Percentiles rank a stretch among this genome's conserved stretches.
phyloP scores from a whole-genome alignment of 768 basidiomycete genomes.

The Tulasnella sp. region DNA sequence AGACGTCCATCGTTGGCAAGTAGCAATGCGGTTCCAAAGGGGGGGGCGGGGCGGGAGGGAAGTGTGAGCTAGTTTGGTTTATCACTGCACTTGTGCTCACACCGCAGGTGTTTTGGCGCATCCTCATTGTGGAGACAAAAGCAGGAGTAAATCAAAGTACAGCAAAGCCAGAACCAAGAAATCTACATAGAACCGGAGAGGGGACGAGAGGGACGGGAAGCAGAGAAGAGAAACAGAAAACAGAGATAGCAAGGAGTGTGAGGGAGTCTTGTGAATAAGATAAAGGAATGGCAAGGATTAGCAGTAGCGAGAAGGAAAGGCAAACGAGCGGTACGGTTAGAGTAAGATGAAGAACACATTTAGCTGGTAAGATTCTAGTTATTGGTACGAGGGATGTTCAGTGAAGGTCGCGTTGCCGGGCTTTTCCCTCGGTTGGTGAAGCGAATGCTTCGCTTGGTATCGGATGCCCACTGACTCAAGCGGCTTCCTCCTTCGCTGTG shows the following conservation, averaged over 20 bases:
- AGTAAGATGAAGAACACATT: background rate
- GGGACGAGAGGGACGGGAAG: background rate
- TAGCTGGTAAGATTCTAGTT: background rate
- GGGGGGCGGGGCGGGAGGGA: background rate
- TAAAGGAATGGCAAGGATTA: too few relatives aligned
- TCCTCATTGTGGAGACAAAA: background rate
- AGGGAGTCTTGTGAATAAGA: background rate
- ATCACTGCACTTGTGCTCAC: background rate
- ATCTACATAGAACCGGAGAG: background rate
- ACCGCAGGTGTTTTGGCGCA: background rate
- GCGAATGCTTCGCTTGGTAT: slow-evolving; percentile 25
- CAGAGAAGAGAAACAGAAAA: slow-evolving; percentile 1
- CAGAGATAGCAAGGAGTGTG: background rate
- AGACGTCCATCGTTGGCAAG: background rate
- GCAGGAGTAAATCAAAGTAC: slow-evolving; percentile 1
- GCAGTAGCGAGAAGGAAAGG: background rate
- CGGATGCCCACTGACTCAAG: slow-evolving; percentile 24
- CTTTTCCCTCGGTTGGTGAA: slow-evolving; percentile 27
- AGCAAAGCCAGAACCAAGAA: background rate
- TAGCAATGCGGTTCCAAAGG: background rate
- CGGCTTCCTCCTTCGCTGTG: slow-evolving; percentile 25
- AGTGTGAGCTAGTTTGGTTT: background rate
- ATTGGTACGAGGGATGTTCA: slow-evolving; percentile 5
- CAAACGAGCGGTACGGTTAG: background rate
- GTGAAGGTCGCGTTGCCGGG: slow-evolving; percentile 16